Evolutionary conservation across 2,329 filamentous ascomycete genomes (phyloP).

Genomic region (Thielaviopsis cerberus): DNA sequence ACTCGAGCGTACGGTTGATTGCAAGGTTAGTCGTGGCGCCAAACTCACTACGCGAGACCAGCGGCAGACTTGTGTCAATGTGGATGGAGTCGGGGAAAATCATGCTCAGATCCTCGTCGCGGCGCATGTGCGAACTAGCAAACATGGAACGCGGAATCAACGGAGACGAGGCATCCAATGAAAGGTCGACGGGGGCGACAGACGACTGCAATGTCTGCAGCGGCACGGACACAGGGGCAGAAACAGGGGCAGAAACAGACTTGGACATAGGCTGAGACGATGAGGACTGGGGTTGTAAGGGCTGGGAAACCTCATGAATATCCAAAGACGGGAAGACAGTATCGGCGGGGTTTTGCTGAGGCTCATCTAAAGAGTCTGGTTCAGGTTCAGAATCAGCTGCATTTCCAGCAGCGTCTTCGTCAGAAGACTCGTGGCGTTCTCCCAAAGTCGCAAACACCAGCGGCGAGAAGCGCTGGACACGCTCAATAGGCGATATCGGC

Average conservation of each 20-base stretch:
- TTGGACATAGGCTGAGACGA: too few species aligned
- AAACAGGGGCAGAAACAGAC: too few species aligned
- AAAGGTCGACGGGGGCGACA: background rate
- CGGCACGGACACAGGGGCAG: background rate
- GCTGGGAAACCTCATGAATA: background rate
- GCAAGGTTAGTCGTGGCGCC: constrained; percentile 39
- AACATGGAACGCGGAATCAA: constrained; percentile 6
- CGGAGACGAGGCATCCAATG: constrained; percentile 1
- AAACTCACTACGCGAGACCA: constrained; percentile 25
- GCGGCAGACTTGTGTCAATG: constrained; percentile 24
- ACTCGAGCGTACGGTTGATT: constrained; percentile 35
- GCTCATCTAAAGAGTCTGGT: background rate
- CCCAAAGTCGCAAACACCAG: background rate
- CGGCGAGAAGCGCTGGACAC: background rate
- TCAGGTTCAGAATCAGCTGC: background rate
- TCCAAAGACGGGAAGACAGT: background rate
- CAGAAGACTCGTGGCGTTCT: background rate
- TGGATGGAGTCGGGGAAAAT: constrained; percentile 37
- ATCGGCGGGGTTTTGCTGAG: background rate
- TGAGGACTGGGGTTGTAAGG: background rate
- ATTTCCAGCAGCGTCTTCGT: background rate
- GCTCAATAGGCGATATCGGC: background rate
- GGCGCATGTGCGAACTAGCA: constrained; percentile 9
- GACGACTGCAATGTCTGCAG: background rate
- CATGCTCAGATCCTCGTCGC: constrained; percentile 37